Evolutionary conservation across 2,329 filamentous ascomycete species (phyloP).

Genomic region (Aspergillus tanneri): DNA sequence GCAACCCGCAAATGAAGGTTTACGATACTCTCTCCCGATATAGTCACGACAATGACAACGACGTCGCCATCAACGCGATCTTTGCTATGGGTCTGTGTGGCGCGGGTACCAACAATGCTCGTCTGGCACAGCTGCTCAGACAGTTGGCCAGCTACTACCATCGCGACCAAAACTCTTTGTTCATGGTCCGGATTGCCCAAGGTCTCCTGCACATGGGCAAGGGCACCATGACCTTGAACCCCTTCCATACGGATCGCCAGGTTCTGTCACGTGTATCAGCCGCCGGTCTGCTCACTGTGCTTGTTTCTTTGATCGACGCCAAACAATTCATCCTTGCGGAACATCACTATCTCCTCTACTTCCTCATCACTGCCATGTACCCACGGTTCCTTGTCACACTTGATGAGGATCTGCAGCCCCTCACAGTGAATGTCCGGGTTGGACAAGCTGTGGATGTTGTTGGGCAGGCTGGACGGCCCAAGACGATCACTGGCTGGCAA

Average conservation of each 20-base stretch:
- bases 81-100: slow-evolving; percentile 98
- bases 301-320: slow-evolving; percentile 91
- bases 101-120: slow-evolving; percentile 96
- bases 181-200: slow-evolving; percentile 99
- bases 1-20: slow-evolving; percentile 99
- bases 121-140: slow-evolving; percentile 87
- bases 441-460: slow-evolving; percentile 98
- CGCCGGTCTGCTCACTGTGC: slow-evolving; percentile 82
- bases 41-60: slow-evolving; percentile 97
- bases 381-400: slow-evolving; percentile 94
- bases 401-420: slow-evolving; percentile 87
- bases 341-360: slow-evolving; percentile 93
- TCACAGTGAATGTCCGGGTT: slow-evolving; percentile 94
- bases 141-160: slow-evolving; percentile 98
- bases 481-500: slow-evolving; percentile 99
- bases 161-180: slow-evolving; percentile 89
- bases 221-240: slow-evolving; percentile 90
- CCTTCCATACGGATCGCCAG: slow-evolving; percentile 98
- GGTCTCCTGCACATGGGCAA: slow-evolving; percentile 99
- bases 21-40: slow-evolving; percentile 98
- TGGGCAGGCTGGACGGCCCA: slow-evolving; percentile 91
- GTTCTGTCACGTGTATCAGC: slow-evolving; percentile 89
- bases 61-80: slow-evolving; percentile 97
- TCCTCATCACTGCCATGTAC: slow-evolving; percentile 93
- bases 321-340: slow-evolving; percentile 76